Evolutionary conservation across 352 stramenopile species (phyloP), one percentile per base, ranked within the genome.

Genomic region (Globisporangium parvum): DNA sequence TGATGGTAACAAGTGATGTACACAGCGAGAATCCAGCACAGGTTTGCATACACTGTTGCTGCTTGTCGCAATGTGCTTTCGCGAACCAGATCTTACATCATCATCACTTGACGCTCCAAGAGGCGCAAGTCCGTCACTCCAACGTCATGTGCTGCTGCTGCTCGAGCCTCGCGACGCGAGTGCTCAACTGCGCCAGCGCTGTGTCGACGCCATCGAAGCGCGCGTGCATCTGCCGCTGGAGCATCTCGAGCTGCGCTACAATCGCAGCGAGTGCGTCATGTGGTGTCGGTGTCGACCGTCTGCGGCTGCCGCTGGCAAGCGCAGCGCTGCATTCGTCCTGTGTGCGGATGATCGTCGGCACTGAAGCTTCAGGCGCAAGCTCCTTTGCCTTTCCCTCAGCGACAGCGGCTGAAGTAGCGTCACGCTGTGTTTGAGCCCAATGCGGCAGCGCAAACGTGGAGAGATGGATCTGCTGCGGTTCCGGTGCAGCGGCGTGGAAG

Each of bases 161-260:
- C 62, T 87, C 73, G 60, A 85, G 57, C 11, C 70, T 70, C 31
- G 68, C 53, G 14, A 87, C 48, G 18, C 77, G 70, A 3, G n/a
- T 26, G 3, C 37, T 21, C 28, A 87, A 51, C 18, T 70, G 64
- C 47, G 62, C 55, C 55, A 87, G 47, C 24, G 68, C 66, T n/a
- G 67, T 45, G 55, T 85, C 67, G 24, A 85, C 65, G 31, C 48
- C 26, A 51, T 87, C 74, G 31, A 87, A 85, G 55, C 77, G 77
- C n/a, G 59, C 39, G 54, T 78, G 72, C 59, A 87, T 49, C 23
- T 78, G 62, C 48, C 47, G 67, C 49, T 84, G 77, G 54, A 87
- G 61, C 4, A 65, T 51, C 15, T 69, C 55, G 21, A 85, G 63
- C 35, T 66, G 67, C 18, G 23, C 46, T 31, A 79, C 17, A 23